Conservation (phyloP, 768 basidiomycete species). For the Neoboletus subvelutipes region DNA sequence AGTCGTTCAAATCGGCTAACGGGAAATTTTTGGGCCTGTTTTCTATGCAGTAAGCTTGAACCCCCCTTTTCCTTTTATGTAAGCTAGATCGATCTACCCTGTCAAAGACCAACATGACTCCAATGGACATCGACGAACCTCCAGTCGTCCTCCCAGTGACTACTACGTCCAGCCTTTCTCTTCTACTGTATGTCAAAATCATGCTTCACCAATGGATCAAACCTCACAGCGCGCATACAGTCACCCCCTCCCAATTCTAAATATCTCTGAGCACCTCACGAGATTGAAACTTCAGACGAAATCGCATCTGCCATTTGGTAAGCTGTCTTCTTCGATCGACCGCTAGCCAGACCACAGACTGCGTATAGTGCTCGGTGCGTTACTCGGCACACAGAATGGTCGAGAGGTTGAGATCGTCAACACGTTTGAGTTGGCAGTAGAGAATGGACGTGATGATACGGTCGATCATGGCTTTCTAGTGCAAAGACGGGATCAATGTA, state of each 20-base stretch:
- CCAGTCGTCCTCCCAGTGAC: slow-evolving; percentile 73
- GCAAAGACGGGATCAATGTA: slow-evolving; percentile 86
- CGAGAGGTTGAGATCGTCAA: slow-evolving; percentile 97
- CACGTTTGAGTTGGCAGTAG: slow-evolving; percentile 81
- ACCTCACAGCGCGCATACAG: slow-evolving; percentile 43
- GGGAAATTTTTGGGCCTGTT: slow-evolving; percentile 29
- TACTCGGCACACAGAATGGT: slow-evolving; percentile 92
- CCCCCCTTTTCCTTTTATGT: slow-evolving; percentile 9
- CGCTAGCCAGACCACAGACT: background rate
- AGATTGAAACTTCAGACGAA: slow-evolving; percentile 75
- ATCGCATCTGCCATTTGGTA: slow-evolving; percentile 63
- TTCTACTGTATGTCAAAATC: slow-evolving; percentile 59
- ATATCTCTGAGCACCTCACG: slow-evolving; percentile 94
- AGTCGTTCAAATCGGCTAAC: slow-evolving; percentile 44
- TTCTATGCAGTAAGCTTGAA: background rate
- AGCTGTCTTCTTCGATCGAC: slow-evolving; percentile 16
- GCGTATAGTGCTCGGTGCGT: slow-evolving; percentile 80
- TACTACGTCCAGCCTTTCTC: slow-evolving; percentile 69
- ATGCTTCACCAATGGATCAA: background rate
- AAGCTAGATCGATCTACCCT: background rate
- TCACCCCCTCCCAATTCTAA: slow-evolving; percentile 94
- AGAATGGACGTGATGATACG: slow-evolving; percentile 51
- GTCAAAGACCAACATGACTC: slow-evolving; percentile 37
- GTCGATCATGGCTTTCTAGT: slow-evolving; percentile 84
- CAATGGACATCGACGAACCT: slow-evolving; percentile 79